These are phyloP conservation scores for Lactuca sativa DNA, from an alignment of 129 eudicot genomes.

Conservation along the genomic window DNA sequence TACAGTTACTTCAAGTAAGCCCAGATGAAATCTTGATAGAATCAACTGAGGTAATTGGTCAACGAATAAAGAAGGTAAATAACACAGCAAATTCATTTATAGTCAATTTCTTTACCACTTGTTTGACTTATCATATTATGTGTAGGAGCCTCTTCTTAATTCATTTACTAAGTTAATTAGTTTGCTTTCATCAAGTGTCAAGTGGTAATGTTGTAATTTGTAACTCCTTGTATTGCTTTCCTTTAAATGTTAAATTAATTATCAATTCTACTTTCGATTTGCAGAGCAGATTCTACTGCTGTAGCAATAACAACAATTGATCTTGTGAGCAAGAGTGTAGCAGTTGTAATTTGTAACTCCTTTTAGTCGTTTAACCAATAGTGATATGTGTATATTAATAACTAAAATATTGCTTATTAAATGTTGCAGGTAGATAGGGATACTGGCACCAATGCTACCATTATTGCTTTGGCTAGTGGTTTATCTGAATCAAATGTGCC, in stretches of 20 bases:
- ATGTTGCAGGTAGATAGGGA: constrained; percentile 87
- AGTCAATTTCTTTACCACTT: neutral
- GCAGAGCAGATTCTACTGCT: constrained; percentile 91
- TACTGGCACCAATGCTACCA: constrained; percentile 91
- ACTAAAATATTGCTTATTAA: neutral
- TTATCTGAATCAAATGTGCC: no score
- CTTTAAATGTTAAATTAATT: neutral
- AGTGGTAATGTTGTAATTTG: constrained; percentile 47
- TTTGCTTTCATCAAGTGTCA: constrained; percentile 58
- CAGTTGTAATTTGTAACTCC: constrained; percentile 51
- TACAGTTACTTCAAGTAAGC: constrained; percentile 68
- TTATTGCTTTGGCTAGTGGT: constrained; percentile 43
- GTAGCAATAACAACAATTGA: constrained; percentile 97
- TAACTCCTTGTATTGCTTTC: constrained; percentile 9
- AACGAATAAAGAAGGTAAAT: no score
- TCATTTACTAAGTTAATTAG: constrained; percentile 76
- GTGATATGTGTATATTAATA: neutral
- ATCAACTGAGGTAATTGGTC: constrained; percentile 61
- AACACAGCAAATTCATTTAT: neutral
- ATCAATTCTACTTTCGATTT: constrained; percentile 5
- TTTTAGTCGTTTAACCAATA: constrained; percentile 12
- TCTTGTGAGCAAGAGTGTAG: constrained; percentile 96
- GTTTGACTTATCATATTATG: constrained; percentile 20
- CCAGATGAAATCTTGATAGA: constrained; percentile 78
- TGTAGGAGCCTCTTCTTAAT: constrained; percentile 78